These are phyloP conservation scores for Colletotrichum somersetense DNA, from an alignment of 2,329 filamentous ascomycete genomes.

Conservation along the genomic window DNA sequence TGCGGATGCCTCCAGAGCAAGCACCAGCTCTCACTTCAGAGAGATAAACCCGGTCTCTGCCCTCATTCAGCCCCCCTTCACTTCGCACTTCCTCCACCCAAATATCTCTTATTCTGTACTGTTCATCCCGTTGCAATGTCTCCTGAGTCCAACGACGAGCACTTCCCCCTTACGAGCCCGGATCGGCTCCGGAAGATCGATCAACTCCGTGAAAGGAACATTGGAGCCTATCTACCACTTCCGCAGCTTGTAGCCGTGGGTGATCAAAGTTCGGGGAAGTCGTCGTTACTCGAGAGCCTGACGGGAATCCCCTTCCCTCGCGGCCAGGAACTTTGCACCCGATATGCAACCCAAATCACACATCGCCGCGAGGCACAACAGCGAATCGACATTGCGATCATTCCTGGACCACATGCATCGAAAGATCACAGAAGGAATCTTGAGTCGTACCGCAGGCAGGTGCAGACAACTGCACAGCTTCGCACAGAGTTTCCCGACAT, in stretches of 20 bases:
- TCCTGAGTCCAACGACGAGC: constrained; percentile 2
- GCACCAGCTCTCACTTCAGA: no score
- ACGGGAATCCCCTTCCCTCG: constrained; percentile 50
- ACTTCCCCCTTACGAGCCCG: constrained; percentile 17
- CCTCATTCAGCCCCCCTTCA: no score
- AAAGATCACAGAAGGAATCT: constrained; percentile 1
- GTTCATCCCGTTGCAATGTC: background rate
- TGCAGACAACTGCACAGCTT: constrained; percentile 1
- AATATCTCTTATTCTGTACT: background rate
- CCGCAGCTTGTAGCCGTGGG: constrained; percentile 50
- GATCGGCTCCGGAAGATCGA: constrained; percentile 46
- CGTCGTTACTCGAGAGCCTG: constrained; percentile 50
- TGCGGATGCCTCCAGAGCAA: no score
- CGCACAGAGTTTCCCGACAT: background rate
- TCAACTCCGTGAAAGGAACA: constrained; percentile 44
- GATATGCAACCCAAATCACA: constrained; percentile 48
- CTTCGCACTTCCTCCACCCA: no score
- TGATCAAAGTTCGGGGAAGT: constrained; percentile 52
- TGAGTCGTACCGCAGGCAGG: background rate
- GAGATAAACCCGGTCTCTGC: no score
- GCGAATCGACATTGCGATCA: constrained; percentile 23
- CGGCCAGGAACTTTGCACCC: constrained; percentile 48
- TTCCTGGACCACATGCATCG: constrained; percentile 12
- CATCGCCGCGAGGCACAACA: constrained; percentile 11
- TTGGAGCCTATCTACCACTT: constrained; percentile 42